phyloP scores from a whole-genome alignment of 2,329 filamentous ascomycete genomes.

The Fusarium sulawesiense region DNA sequence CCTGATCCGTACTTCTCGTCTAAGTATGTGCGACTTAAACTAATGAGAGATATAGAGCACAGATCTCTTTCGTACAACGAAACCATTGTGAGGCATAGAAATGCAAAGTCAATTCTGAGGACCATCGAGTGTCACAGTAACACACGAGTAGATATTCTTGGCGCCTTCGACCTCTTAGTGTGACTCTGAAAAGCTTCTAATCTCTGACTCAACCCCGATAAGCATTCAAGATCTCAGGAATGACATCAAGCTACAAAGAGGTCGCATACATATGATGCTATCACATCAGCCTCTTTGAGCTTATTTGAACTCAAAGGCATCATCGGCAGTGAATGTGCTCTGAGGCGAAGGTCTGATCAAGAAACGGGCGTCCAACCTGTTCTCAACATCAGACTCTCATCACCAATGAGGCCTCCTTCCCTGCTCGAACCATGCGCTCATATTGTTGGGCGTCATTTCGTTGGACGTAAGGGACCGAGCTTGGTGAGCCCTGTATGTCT shows the following conservation, averaged over 20 bases:
- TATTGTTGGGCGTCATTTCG: not conserved
- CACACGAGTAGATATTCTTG: constrained; percentile 6
- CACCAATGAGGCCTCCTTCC: not conserved
- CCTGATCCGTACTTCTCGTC: constrained; percentile 8
- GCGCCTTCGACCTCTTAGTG: constrained; percentile 4
- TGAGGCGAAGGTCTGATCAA: not conserved
- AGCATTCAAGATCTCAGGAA: not conserved
- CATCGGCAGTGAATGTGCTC: not conserved
- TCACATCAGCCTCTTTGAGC: not conserved
- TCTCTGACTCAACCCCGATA: not conserved
- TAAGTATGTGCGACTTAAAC: not conserved
- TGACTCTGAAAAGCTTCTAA: not conserved
- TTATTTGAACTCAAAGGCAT: not conserved
- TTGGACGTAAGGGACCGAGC: constrained; percentile 5
- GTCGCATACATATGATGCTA: not conserved
- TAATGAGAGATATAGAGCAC: not conserved
- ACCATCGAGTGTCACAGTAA: not conserved
- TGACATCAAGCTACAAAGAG: not conserved
- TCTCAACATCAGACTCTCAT: not conserved
- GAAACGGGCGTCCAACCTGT: not conserved
- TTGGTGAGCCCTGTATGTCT: constrained; percentile 14
- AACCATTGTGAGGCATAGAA: constrained; percentile 3
- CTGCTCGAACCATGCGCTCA: constrained; percentile 1
- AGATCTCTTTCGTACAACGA: constrained; percentile 20
- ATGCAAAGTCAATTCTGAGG: not conserved